Conservation (phyloP, 202 grass and related monocot genomes). For the Digitaria exilis region DNA sequence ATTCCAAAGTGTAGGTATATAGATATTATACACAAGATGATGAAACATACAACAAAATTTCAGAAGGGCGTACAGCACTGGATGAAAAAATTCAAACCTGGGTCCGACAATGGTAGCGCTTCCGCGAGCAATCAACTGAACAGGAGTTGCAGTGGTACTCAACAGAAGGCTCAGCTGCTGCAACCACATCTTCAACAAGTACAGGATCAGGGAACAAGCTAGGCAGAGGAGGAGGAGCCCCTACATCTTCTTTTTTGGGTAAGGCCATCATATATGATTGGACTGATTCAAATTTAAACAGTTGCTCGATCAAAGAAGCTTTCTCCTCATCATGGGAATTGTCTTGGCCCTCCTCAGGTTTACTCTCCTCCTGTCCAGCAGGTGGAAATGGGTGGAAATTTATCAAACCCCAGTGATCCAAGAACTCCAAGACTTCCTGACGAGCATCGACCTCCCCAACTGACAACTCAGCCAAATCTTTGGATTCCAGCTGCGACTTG, state of each 20-base stretch:
- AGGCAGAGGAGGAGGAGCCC: slow-evolving; percentile 50
- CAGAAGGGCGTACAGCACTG: background rate
- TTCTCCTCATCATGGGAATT: slow-evolving; percentile 59
- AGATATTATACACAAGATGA: background rate
- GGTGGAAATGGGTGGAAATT: slow-evolving; percentile 95
- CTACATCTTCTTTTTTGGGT: slow-evolving; percentile 66
- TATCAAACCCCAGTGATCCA: slow-evolving; percentile 97
- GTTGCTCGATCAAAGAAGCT: slow-evolving; percentile 58
- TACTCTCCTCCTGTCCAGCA: slow-evolving; percentile 50
- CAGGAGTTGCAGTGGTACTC: slow-evolving; percentile 99
- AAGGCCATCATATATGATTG: slow-evolving; percentile 63
- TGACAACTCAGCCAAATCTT: slow-evolving; percentile 80
- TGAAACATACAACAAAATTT: slow-evolving; percentile 25
- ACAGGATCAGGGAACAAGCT: slow-evolving; percentile 69
- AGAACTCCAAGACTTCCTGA: slow-evolving; percentile 85
- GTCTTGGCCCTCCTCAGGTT: slow-evolving; percentile 48
- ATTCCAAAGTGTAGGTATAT: background rate
- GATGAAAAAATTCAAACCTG: slow-evolving; percentile 68
- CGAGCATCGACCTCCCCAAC: slow-evolving; percentile 66
- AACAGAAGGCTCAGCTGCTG: slow-evolving; percentile 77
- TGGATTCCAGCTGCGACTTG: slow-evolving; percentile 71
- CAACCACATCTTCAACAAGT: slow-evolving; percentile 70
- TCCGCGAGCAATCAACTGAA: slow-evolving; percentile 94
- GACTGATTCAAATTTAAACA: slow-evolving; percentile 87
- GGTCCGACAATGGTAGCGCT: slow-evolving; percentile 88